Conservation (phyloP, 1,284 basidiomycete genomes). For the Ceratobasidium sp. region DNA sequence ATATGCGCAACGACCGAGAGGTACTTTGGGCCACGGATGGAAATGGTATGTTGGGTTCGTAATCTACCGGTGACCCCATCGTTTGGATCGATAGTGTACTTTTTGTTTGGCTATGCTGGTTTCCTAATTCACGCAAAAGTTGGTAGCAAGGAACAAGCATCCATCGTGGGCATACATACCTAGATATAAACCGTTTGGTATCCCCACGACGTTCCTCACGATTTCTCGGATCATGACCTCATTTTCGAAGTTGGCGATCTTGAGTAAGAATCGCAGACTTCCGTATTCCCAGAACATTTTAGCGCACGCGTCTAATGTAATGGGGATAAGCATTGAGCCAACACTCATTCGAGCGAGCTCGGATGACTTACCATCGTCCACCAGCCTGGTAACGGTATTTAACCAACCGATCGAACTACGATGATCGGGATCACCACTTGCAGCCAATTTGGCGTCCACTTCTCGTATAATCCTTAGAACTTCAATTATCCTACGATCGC, state of each 20-base stretch:
- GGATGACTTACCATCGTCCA: neutral
- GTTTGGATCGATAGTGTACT: neutral
- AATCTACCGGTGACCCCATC: neutral
- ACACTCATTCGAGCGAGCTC: too few species aligned
- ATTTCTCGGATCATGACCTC: neutral
- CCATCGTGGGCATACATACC: too few species aligned
- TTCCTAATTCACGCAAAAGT: neutral
- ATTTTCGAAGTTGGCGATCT: neutral
- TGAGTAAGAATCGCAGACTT: neutral
- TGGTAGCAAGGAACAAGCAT: too few species aligned
- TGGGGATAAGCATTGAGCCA: neutral
- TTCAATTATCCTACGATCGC: neutral
- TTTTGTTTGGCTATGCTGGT: neutral
- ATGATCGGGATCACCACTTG: neutral
- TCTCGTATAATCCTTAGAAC: neutral
- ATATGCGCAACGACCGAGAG: neutral
- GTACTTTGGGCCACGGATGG: neutral
- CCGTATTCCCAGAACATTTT: conserved; percentile 24
- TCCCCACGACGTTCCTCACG: neutral
- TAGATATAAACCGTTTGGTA: too few species aligned
- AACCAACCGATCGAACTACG: neutral
- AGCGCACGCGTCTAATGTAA: neutral
- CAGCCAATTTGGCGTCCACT: neutral
- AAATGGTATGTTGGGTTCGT: neutral
- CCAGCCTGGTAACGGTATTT: neutral